Percentiles rank a stretch among this genome's conserved stretches.
phyloP scores from a whole-genome alignment of 768 basidiomycete species.

The Kwoniella dejecticola region DNA sequence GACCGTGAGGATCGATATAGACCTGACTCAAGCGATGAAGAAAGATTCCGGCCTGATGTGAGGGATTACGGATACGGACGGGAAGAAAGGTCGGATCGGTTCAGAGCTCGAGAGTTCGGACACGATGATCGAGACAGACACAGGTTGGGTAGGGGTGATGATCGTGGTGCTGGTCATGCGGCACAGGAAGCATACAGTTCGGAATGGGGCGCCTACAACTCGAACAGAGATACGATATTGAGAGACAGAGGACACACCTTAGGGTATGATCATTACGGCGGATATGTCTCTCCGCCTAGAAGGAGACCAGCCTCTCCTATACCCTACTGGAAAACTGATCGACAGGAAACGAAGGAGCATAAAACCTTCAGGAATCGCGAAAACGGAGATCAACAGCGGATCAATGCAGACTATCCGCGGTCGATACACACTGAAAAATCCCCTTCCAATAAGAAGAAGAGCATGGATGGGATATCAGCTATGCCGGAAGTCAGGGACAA shows the following conservation, averaged over 20 bases:
- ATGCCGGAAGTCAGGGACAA: too few species aligned
- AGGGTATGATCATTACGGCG: slow-evolving; percentile 5
- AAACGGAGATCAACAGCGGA: too few species aligned
- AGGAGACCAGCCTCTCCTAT: neutral
- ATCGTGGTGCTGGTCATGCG: neutral
- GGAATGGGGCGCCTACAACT: neutral
- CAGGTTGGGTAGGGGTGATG: neutral
- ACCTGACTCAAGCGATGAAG: neutral
- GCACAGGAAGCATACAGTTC: neutral
- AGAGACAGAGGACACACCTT: neutral
- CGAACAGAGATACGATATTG: neutral
- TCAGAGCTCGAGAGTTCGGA: neutral
- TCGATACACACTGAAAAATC: too few species aligned
- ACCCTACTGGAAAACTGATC: neutral
- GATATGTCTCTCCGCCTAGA: neutral
- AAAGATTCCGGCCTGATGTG: neutral
- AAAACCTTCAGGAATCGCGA: too few species aligned
- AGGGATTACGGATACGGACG: neutral
- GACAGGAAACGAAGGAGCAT: too few species aligned
- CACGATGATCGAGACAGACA: neutral
- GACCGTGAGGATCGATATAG: neutral
- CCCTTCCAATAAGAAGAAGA: too few species aligned
- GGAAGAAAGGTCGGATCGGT: too few species aligned
- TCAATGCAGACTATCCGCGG: too few species aligned
- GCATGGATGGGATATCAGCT: too few species aligned